These are phyloP conservation scores for Exophiala sp. DNA, from an alignment of 2,329 filamentous ascomycete genomes.

Conservation along the genomic window DNA sequence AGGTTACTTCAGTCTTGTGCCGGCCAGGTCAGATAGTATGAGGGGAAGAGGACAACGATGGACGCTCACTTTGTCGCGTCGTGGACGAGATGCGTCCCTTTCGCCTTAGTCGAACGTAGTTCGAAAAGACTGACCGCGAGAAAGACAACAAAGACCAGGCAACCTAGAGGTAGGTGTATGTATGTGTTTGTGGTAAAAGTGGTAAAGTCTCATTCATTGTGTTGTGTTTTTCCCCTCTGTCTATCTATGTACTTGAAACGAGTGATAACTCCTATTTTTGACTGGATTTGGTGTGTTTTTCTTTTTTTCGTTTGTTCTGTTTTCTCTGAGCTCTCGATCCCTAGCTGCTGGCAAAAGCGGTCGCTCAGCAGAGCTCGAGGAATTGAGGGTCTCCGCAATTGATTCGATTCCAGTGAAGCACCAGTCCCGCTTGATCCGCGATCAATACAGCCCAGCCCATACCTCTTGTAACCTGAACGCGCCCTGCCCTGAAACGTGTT, in stretches of 20 bases:
- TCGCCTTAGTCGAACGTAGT: too few species aligned
- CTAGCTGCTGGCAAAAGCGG: too few species aligned
- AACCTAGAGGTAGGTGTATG: too few species aligned
- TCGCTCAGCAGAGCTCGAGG: too few species aligned
- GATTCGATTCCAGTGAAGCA: too few species aligned
- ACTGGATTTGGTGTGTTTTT: background rate
- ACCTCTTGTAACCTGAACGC: background rate
- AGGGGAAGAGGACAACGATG: conserved; percentile 10
- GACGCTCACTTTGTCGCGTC: too few species aligned
- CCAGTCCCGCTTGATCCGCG: background rate
- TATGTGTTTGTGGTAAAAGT: background rate
- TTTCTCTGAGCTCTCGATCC: too few species aligned
- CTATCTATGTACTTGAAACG: conserved; percentile 3
- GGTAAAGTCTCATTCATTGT: background rate
- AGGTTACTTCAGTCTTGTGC: conserved; percentile 26
- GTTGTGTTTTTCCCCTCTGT: background rate
- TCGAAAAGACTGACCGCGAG: conserved; percentile 1
- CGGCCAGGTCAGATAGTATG: conserved; percentile 14
- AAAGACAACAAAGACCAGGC: too few species aligned
- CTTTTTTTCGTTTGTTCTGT: background rate
- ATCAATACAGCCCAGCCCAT: background rate
- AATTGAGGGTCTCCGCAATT: too few species aligned
- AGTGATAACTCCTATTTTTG: background rate
- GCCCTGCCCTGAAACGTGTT: background rate
- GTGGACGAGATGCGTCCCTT: too few species aligned